Evolutionary conservation across 371 early-diverging fungal genomes (phyloP).

Genomic region (Apophysomyces ossiformis): DNA sequence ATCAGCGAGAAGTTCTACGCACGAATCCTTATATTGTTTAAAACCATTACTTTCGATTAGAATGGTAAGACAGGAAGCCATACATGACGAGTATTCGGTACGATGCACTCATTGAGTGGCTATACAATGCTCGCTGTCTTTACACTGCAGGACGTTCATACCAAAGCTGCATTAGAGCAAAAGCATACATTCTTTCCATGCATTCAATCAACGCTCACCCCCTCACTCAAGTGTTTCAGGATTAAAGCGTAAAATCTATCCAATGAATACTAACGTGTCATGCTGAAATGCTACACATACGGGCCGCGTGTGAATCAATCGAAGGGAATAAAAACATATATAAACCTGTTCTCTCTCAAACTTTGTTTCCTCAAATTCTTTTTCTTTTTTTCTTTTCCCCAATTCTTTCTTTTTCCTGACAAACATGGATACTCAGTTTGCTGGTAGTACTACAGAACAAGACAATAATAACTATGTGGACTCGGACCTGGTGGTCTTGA

Average conservation of each 20-base stretch:
- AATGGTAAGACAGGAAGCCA: no score
- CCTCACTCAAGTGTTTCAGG: neutral
- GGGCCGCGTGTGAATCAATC: constrained; percentile 8
- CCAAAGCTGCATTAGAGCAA: no score
- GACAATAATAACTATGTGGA: constrained; percentile 47
- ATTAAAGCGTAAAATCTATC: neutral
- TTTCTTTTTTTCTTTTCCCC: constrained; percentile 5
- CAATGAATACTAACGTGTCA: neutral
- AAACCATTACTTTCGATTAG: no score
- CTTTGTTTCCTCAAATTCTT: neutral
- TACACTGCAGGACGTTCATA: no score
- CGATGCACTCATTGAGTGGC: no score
- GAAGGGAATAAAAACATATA: neutral
- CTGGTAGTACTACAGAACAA: constrained; percentile 18
- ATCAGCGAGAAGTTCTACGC: no score
- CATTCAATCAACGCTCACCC: neutral
- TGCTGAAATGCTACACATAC: neutral
- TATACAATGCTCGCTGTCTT: no score
- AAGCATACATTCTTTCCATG: no score
- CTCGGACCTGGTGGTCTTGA: constrained; percentile 36
- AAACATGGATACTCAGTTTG: constrained; percentile 6
- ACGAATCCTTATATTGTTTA: no score
- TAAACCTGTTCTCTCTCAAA: neutral
- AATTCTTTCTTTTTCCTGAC: neutral
- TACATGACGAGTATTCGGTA: no score